These are phyloP conservation scores for Fusarium nodosum DNA, from an alignment of 2,329 filamentous ascomycete species.

Conservation along the genomic window DNA sequence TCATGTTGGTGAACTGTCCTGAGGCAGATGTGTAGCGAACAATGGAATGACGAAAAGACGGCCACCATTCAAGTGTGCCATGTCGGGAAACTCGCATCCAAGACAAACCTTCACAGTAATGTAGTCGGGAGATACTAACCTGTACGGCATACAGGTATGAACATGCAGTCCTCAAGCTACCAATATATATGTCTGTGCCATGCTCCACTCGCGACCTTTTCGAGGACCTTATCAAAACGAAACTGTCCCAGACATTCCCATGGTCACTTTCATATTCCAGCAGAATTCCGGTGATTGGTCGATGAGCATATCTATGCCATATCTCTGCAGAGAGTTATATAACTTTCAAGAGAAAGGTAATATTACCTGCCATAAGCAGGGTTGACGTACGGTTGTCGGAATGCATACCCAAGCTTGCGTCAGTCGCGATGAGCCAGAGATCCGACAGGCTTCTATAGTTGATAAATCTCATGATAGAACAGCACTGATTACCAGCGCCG, in stretches of 20 bases:
- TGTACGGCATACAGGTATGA: too few relatives aligned
- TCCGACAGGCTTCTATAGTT: not conserved
- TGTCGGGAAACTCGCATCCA: not conserved
- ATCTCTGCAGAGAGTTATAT: constrained; percentile 29
- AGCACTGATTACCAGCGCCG: constrained; percentile 10
- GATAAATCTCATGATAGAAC: constrained; percentile 10
- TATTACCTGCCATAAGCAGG: too few relatives aligned
- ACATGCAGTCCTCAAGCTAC: too few relatives aligned
- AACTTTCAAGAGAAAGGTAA: not conserved
- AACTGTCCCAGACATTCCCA: constrained; percentile 27
- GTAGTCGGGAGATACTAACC: too few relatives aligned
- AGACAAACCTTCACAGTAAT: not conserved
- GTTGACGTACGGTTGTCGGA: too few relatives aligned
- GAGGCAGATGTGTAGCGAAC: not conserved
- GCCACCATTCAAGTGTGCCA: not conserved
- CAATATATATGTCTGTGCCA: too few relatives aligned
- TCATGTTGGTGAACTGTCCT: not conserved
- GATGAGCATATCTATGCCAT: constrained; percentile 4
- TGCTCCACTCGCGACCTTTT: constrained; percentile 1
- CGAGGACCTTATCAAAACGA: constrained; percentile 19
- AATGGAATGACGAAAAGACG: not conserved
- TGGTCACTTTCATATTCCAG: constrained; percentile 25
- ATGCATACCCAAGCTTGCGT: too few relatives aligned
- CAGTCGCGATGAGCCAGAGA: too few relatives aligned
- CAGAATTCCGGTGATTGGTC: constrained; percentile 14